Base-by-base conservation (phyloP, 2,329 filamentous ascomycete genomes). In the Gyromitra esculenta region DNA sequence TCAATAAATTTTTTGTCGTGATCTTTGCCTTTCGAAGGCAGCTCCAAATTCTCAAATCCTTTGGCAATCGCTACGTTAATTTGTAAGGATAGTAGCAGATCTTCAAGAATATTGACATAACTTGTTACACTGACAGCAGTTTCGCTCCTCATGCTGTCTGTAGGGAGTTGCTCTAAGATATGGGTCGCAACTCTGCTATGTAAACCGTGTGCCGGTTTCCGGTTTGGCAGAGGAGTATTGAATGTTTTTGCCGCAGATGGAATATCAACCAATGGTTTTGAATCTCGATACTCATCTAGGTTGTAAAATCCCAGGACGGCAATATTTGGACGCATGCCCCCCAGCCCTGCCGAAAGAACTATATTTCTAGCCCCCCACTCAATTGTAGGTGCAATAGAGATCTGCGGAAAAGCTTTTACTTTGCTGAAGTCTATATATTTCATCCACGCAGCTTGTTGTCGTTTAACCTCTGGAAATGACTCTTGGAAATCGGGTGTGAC, bases 281-380 rank as follows among this genome's bases (percentile, higher is more conserved):
- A 88, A 60, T 86, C 86, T 68, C 92, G 88, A 39, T 94, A 87
- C 75, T 96, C 92, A 63, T 93, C 89, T 81, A 96, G 88, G 79
- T 94, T 93, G 82, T 92, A 93, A 81, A 92, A 92, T 0, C 91
- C 92, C 80, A 94, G 85, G 1, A 97, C 88, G 13, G 92, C 93
- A 78, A 97, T 94, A 79, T 97, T 97, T 0, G 93, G 93, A 54
- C 93, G 86, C 93, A 97, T 96, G 13, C 93, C 93, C 2, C 93
- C 93, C 1, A 97, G 85, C 0, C 93, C 93, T 15, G 93, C 91
- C 9, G 91, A 92, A 8, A 97, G 84, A 7, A 96, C 91, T 59
- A 96, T 86, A 80, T 96, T 97, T 21, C 93, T 87, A 25, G 93
- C 88, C 0, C 93, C 93, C 93, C 93, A 97, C 81, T 92, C 93